Conservation (phyloP, 495 filamentous ascomycete species). For the Letharia columbiana region DNA sequence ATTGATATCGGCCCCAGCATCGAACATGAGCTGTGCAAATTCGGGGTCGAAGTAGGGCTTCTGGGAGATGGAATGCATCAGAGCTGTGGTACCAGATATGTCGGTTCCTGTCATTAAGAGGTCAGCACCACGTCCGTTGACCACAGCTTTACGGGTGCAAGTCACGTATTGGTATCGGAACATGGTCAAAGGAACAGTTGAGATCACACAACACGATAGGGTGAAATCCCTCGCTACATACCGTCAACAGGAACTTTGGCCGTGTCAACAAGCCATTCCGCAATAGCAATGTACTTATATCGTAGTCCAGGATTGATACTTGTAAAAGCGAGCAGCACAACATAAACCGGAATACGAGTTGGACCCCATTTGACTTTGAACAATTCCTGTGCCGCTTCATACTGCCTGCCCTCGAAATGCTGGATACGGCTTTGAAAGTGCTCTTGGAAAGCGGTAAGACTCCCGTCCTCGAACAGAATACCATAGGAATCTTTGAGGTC, state of each 20-base stretch:
- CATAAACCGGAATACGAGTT: background rate
- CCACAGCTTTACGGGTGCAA: background rate
- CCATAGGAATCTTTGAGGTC: constrained; percentile 1
- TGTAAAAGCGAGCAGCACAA: constrained; percentile 1
- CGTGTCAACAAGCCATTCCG: background rate
- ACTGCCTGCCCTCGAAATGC: background rate
- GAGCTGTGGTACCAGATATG: background rate
- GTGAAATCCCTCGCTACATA: background rate
- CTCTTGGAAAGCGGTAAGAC: background rate
- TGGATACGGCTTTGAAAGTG: background rate
- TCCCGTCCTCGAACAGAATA: background rate
- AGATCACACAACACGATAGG: background rate
- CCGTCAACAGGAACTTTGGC: background rate
- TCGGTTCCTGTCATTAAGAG: background rate
- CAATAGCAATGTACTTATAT: background rate
- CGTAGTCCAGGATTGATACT: background rate
- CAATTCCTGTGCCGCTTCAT: constrained; percentile 2
- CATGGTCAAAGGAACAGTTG: background rate
- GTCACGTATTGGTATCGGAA: background rate
- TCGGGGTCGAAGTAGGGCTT: background rate
- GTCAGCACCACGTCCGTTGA: background rate
- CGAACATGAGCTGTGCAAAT: background rate
- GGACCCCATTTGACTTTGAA: constrained; percentile 1
- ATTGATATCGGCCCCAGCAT: background rate
- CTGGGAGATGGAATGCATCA: background rate